A percentile compares a stretch with the other conserved stretches of the same genome.
These are phyloP conservation scores for Candida montana DNA, from an alignment of 805 yeast species.

Conservation along the genomic window DNA sequence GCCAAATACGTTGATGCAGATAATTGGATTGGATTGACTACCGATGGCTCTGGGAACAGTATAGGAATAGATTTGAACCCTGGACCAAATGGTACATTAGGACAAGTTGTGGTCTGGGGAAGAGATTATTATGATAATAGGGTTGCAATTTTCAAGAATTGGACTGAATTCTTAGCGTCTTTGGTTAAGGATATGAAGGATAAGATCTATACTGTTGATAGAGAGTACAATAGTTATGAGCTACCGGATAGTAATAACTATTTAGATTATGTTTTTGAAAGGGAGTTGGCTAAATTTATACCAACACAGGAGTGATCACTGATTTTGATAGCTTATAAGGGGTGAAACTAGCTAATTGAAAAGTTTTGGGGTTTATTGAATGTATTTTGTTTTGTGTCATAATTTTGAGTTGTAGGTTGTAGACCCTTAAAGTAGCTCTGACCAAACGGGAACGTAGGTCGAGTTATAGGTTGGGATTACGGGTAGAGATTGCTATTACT, in stretches of 20 bases:
- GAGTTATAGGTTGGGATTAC: neutral
- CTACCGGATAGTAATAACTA: conserved; percentile 7
- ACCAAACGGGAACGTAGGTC: neutral
- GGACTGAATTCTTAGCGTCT: conserved; percentile 7
- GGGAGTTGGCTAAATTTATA: neutral
- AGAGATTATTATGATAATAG: conserved; percentile 12
- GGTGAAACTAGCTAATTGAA: too few species aligned
- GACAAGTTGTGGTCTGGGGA: conserved; percentile 16
- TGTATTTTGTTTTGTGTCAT: too few species aligned
- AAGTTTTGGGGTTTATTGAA: too few species aligned
- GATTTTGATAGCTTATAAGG: too few species aligned
- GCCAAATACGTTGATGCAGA: conserved; percentile 8
- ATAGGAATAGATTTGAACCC: conserved; percentile 15
- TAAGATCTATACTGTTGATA: conserved; percentile 7
- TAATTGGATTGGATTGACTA: conserved; percentile 12
- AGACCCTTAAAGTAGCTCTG: too few species aligned
- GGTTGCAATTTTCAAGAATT: conserved; percentile 5
- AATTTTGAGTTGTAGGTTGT: too few species aligned
- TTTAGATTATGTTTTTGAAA: conserved; percentile 7
- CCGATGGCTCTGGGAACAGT: conserved; percentile 17
- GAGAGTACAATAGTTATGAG: conserved; percentile 10
- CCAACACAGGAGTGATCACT: neutral
- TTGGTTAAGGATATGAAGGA: conserved; percentile 4
- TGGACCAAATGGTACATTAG: conserved; percentile 14
- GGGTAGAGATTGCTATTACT: too few species aligned